Base-by-base conservation (phyloP, 805 yeast species). In the Candida anglica region DNA sequence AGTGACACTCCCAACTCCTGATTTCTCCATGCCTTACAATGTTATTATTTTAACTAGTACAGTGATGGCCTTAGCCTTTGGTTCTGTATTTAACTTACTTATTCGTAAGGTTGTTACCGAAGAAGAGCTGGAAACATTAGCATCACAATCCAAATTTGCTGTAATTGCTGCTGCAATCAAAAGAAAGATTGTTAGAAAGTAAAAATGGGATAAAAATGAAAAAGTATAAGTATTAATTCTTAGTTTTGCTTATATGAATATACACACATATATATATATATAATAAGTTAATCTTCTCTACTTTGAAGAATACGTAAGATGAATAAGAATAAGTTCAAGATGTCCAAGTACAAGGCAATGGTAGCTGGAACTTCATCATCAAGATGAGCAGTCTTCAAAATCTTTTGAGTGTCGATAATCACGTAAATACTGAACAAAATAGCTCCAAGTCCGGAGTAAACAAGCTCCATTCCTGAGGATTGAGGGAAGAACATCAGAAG, bases 21-120 rank as follows among this genome's bases (percentile, higher is more conserved):
- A 93, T 62, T 93, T 93, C 60, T 85, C 95, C 42, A 93, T 93
- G 98, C 98, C 98, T 0, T 93, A 93, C 56, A 93, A 93, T 49
- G 98, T 93, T 27, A 91, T 93, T 40, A 93, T 93, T 29, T 67
- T 93, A 41, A 86, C 98, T 0, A 86, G 95, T 6, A 93, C 98
- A 0, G 82, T 88, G 5, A 83, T 93, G 86, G 87, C 98, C 0
- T 64, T 93, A 38, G 81, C 91, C 0, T 91, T 89, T 62, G 98
- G 98, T 6, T 77, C 91, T 0, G 51, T 89, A 2, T 88, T 80
- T 63, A 89, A 91, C 50, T 63, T 88, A 34, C 52, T 93, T 28
- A 78, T 81, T 6, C 86, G 88, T 49, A 70, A 77, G 48, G 74
- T 85, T 8, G 79, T 88, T 0, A 76, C 91, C 0, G 87, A 82